Base-by-base conservation (phyloP, 192 early-diverging fungal species). In the Obelidium mucronatum region DNA sequence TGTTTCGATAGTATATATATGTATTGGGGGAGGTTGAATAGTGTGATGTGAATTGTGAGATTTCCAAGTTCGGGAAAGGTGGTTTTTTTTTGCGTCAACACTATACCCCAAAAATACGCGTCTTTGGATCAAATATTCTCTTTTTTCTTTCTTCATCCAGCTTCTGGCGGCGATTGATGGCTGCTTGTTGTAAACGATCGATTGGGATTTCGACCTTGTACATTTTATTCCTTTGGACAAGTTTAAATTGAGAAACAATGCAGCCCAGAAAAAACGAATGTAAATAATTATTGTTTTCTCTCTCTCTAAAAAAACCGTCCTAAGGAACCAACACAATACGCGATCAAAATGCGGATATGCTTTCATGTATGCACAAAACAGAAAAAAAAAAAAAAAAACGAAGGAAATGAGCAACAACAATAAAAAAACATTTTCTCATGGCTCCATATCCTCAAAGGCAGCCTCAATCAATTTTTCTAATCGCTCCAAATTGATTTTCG, bases 51-150 rank as follows among this genome's bases (percentile, higher is more conserved):
- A n/a, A n/a, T n/a, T n/a, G n/a, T n/a, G n/a, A n/a, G n/a, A n/a
- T n/a, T n/a, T n/a, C n/a, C n/a, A n/a, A n/a, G n/a, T n/a, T n/a
- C n/a, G n/a, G n/a, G n/a, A n/a, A n/a, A n/a, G n/a, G n/a, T n/a
- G n/a, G n/a, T n/a, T n/a, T n/a, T n/a, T n/a, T n/a, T n/a, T n/a
- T n/a, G n/a, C n/a, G n/a, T n/a, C n/a, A n/a, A n/a, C n/a, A n/a
- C n/a, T 79, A n/a, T 72, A 89, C 86, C 52, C 88, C 88, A 15
- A 89, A 72, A 6, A 82, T 71, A 33, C 88, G 59, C 34, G 83
- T 75, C 77, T 89, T 89, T n/a, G 88, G 84, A 35, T 89, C 82
- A 69, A 89, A 89, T 60, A 89, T 84, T 3, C 87, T 67, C 68
- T 84, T 40, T 71, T 87, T 89, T n/a, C 88, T 70, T 33, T 89